Conservation (phyloP, 257 asterid species). For the Solanum rostratum region DNA sequence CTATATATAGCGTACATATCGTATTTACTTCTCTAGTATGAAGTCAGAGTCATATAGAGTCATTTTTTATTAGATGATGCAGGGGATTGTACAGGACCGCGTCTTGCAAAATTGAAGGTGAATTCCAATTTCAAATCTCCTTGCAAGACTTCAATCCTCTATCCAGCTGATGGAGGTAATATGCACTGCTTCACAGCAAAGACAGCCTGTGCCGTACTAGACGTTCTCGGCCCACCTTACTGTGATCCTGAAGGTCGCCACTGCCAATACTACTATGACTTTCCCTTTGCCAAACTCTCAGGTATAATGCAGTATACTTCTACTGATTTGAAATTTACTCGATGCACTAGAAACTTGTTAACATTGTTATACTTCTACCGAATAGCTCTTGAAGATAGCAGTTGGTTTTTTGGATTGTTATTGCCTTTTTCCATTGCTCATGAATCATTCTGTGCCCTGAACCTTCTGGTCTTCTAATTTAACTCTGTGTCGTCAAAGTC, state of each 20-base stretch:
- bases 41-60: background rate
- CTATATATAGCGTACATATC: no score
- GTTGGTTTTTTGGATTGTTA: background rate
- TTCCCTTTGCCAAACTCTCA: slow-evolving; percentile 26
- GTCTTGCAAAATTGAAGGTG: slow-evolving; percentile 54
- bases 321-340: background rate
- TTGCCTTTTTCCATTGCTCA: background rate
- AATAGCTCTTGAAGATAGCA: no score
- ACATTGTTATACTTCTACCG: no score
- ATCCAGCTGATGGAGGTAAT: slow-evolving; percentile 76
- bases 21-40: background rate
- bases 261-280: slow-evolving; percentile 55
- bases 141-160: slow-evolving; percentile 51
- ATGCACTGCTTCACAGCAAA: slow-evolving; percentile 74
- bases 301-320: slow-evolving; percentile 3
- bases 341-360: no score
- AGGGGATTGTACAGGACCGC: slow-evolving; percentile 14
- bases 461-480: background rate
- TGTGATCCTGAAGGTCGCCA: slow-evolving; percentile 79
- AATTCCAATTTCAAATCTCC: slow-evolving; percentile 54
- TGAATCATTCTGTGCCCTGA: background rate
- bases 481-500: no score
- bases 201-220: slow-evolving; percentile 78
- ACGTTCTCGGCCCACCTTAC: slow-evolving; percentile 91
- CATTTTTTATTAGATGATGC: background rate